Conservation (phyloP, 2,329 filamentous ascomycete species). For the Eurotiales sp. region DNA sequence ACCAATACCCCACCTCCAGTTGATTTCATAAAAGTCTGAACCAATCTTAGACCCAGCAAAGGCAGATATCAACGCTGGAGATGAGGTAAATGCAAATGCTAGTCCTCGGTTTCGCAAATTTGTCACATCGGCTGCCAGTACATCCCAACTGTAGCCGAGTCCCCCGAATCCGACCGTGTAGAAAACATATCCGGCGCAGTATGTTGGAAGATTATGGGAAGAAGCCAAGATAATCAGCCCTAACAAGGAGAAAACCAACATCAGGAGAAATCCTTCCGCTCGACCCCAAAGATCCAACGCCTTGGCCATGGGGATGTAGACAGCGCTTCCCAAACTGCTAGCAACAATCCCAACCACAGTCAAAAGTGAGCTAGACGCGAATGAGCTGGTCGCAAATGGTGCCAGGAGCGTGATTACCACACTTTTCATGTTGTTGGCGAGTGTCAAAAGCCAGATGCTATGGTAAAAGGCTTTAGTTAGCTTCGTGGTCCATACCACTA, state of each 20-base stretch:
- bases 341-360: conserved; percentile 51
- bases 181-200: conserved; percentile 54
- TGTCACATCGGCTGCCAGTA: conserved; percentile 62
- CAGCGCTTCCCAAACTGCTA: conserved; percentile 51
- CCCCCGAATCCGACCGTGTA: conserved; percentile 55
- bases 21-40: conserved; percentile 48
- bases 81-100: conserved; percentile 54
- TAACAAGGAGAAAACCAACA: conserved; percentile 40
- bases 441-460: conserved; percentile 28
- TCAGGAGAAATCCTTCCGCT: conserved; percentile 51
- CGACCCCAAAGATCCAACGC: conserved; percentile 59
- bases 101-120: conserved; percentile 56
- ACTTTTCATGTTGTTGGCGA: conserved; percentile 28
- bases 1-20: conserved; percentile 63
- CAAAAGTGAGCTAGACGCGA: conserved; percentile 48
- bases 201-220: conserved; percentile 56
- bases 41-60: conserved; percentile 49
- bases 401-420: conserved; percentile 31
- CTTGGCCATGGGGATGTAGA: conserved; percentile 58
- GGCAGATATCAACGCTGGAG: conserved; percentile 45
- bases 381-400: conserved; percentile 48
- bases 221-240: conserved; percentile 57
- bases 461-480: conserved; percentile 3
- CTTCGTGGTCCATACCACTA: neutral
- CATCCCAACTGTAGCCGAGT: conserved; percentile 51